Conservation (phyloP, 768 basidiomycete genomes). For the Tephrocybe sp. region DNA sequence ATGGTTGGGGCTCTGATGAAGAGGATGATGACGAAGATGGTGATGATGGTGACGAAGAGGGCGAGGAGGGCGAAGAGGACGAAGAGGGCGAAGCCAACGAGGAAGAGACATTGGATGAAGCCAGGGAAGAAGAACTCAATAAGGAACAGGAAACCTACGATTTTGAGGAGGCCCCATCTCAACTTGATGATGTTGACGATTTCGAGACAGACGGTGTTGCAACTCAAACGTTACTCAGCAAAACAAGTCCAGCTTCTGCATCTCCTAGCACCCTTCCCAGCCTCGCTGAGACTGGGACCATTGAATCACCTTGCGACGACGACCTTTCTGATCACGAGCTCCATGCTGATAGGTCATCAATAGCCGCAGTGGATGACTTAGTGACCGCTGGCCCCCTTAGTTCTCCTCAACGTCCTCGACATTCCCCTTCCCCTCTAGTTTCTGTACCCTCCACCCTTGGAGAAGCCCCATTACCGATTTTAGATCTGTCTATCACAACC, state of each 20-base stretch:
- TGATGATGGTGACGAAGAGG: conserved; percentile 28
- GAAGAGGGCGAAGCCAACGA: conserved; percentile 32
- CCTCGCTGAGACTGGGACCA: not conserved
- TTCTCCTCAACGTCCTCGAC: conserved; percentile 2
- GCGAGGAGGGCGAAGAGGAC: conserved; percentile 26
- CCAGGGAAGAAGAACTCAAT: conserved; percentile 10
- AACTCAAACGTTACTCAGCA: conserved; percentile 18
- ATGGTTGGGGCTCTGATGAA: conserved; percentile 35
- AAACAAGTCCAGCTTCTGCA: not conserved
- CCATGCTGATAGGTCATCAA: conserved; percentile 2
- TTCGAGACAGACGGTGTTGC: conserved; percentile 14
- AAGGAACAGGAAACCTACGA: conserved; percentile 2
- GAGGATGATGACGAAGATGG: conserved; percentile 39
- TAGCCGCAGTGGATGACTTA: conserved; percentile 4
- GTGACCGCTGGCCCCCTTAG: conserved; percentile 1
- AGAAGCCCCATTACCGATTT: too few species aligned
- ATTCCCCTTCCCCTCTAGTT: not conserved
- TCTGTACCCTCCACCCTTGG: too few species aligned
- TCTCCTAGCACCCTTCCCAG: not conserved
- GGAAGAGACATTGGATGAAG: conserved; percentile 20
- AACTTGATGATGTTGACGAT: not conserved
- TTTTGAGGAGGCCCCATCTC: conserved; percentile 5
- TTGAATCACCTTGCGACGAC: not conserved
- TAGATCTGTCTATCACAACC: too few species aligned
- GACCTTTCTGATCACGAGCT: conserved; percentile 1